Evolutionary conservation across 306 rosid genomes (phyloP).

Genomic region (Acacia melanoxylon): DNA sequence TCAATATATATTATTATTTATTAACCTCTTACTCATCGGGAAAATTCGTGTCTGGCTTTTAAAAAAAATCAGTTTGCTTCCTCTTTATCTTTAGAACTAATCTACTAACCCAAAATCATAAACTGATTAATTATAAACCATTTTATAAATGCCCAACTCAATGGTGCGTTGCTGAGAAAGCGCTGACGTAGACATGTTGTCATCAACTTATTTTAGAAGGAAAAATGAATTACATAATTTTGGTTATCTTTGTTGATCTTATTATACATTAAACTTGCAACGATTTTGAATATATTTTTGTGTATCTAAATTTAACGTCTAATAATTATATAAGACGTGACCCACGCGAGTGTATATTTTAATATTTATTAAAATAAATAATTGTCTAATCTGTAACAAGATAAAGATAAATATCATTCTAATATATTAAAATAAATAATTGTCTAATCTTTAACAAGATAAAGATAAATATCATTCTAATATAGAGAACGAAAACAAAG

Average conservation of each 20-base stretch:
- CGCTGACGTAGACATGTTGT: constrained; percentile 62
- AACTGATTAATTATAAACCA: constrained; percentile 15
- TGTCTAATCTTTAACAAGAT: not conserved
- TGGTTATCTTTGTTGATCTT: not conserved
- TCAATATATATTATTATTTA: not conserved
- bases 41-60: not conserved
- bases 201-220: constrained; percentile 23
- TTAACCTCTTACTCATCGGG: not conserved
- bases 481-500: too few species aligned
- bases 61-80: not conserved
- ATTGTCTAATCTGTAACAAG: too few species aligned
- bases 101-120: not conserved
- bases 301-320: not conserved
- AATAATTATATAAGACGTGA: not conserved
- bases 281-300: not conserved
- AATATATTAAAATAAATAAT: too few species aligned
- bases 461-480: too few species aligned
- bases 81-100: not conserved
- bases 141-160: constrained; percentile 7
- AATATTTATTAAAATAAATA: not conserved
- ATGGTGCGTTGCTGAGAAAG: constrained; percentile 32
- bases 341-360: not conserved
- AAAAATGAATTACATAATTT: not conserved
- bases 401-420: too few species aligned
- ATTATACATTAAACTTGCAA: not conserved